A percentile compares a stretch with the other conserved stretches of the same genome.
Evolutionary conservation across 163 green algal species (phyloP).

Genomic region (Scenedesmus sp.): DNA sequence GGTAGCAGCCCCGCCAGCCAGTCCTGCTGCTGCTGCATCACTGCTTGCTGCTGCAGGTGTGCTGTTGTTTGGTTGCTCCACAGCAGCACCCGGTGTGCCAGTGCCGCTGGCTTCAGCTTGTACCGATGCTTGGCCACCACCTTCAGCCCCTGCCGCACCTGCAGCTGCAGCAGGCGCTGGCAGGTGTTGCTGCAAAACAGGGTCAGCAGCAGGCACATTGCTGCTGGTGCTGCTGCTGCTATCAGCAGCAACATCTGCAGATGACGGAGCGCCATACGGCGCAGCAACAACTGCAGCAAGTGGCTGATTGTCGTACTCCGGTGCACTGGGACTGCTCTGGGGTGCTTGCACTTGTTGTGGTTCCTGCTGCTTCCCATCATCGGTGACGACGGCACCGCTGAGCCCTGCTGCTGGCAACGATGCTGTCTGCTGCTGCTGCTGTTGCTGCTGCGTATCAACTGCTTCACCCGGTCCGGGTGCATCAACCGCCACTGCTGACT

Average conservation of each 20-base stretch:
- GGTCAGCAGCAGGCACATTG: background rate
- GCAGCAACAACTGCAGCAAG: background rate
- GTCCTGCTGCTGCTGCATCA: background rate
- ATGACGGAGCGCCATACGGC: background rate
- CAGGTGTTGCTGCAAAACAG: background rate
- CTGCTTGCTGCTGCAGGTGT: conserved; percentile 15
- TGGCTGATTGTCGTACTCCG: background rate
- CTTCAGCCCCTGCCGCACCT: background rate
- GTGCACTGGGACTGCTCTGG: background rate
- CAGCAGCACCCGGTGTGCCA: background rate
- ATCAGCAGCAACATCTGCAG: background rate
- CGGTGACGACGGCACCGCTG: background rate
- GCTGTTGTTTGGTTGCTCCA: background rate
- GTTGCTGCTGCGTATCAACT: background rate
- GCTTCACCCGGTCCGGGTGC: background rate
- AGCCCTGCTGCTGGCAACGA: background rate
- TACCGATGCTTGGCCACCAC: background rate
- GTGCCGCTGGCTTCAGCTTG: conserved; percentile 12
- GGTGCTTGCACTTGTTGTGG: background rate
- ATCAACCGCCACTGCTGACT: background rate
- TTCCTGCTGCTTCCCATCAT: conserved; percentile 4
- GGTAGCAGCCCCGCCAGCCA: background rate
- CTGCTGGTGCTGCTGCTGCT: conserved; percentile 9
- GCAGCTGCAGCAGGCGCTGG: background rate
- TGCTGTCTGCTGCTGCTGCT: conserved; percentile 21